A percentile compares a stretch with the other conserved stretches of the same genome.
phyloP scores from a whole-genome alignment of 257 asterid genomes.

The Ajuga chamaepitys region DNA sequence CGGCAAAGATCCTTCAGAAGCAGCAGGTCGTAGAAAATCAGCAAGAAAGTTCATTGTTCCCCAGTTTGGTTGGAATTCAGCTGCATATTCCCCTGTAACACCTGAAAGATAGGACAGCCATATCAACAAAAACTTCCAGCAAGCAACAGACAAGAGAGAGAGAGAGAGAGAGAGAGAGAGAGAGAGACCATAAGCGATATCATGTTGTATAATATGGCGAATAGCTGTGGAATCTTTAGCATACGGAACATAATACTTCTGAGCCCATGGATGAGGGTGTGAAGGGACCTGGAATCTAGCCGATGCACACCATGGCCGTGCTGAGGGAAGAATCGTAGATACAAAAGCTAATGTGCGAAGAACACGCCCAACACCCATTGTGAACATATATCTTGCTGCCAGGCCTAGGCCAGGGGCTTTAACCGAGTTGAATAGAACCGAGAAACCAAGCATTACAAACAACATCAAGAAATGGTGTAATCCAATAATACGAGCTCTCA shows the following conservation, averaged over 20 bases:
- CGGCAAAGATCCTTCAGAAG: constrained; percentile 51
- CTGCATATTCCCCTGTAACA: constrained; percentile 38
- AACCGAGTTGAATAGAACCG: constrained; percentile 75
- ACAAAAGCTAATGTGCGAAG: constrained; percentile 79
- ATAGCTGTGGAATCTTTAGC: constrained; percentile 68
- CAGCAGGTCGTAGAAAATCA: constrained; percentile 79
- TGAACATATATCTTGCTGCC: constrained; percentile 91
- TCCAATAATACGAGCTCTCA: constrained; percentile 88
- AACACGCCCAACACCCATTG: constrained; percentile 94
- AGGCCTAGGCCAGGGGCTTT: constrained; percentile 97
- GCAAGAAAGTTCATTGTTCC: constrained; percentile 83
- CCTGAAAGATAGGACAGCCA: constrained; percentile 41
- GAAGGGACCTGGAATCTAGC: constrained; percentile 71
- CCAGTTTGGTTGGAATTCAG: constrained; percentile 78
- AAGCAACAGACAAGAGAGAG: not conserved
- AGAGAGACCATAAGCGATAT: constrained; percentile 62
- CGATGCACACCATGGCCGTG: constrained; percentile 98
- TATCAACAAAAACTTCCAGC: not conserved
- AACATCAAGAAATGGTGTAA: constrained; percentile 95
- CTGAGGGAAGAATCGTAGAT: constrained; percentile 91
- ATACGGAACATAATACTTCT: constrained; percentile 81
- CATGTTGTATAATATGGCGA: constrained; percentile 57
- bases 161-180: not conserved
- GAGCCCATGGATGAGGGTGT: constrained; percentile 85
- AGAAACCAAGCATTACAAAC: constrained; percentile 89